Base-by-base conservation (phyloP, 2,329 filamentous ascomycete genomes). In the Ophiostoma montium region DNA sequence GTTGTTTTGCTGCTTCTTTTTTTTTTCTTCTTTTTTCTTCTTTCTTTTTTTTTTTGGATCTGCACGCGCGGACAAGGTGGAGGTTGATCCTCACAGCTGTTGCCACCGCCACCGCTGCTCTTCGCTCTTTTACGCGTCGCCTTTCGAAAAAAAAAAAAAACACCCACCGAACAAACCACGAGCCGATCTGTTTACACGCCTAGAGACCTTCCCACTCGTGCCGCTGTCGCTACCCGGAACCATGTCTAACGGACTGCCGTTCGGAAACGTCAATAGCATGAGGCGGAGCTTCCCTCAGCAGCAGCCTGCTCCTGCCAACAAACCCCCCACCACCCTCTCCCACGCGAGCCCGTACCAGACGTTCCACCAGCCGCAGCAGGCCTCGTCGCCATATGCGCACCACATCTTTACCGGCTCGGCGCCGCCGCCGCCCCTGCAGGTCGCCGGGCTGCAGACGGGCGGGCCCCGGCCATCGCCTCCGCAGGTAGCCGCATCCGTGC, bases 311-410 rank as follows among this genome's bases (percentile, higher is more conserved):
- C 33, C 71, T 71, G 57, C 66, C 68, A 55, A 75, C 70, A 55
- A 56, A 31, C 55, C 78, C 60, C 74, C 74, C 27, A 70, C 74
- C 35, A 70, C 71, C 19, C 68, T 68, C 30, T 60, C 73, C 54
- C 73, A 73, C 57, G 70, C 72, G 52, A 70, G 74, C 52, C 70
- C 74, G 2, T 78, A 78, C 58, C 73, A 75, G 60, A 59, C 68
- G 16, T 56, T 56, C 49, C 54, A 56, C 48, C 70, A 73, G 55
- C 65, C 69, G 52, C 78, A 78, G 19, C 51, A 51, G 60, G 61
- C 70, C 49, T 64, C 74, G 52, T 64, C 63, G 51, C 57, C 66
- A 18, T 77, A 75, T 33, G 43, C 38, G 18, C 72, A 74, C 55
- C 72, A 75, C 54, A 64, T 78, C 53, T 78, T 75, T 62, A 62